Percentiles rank a stretch among this genome's conserved stretches.
phyloP scores from a whole-genome alignment of 805 yeast species.

The Torulaspora franciscae region DNA sequence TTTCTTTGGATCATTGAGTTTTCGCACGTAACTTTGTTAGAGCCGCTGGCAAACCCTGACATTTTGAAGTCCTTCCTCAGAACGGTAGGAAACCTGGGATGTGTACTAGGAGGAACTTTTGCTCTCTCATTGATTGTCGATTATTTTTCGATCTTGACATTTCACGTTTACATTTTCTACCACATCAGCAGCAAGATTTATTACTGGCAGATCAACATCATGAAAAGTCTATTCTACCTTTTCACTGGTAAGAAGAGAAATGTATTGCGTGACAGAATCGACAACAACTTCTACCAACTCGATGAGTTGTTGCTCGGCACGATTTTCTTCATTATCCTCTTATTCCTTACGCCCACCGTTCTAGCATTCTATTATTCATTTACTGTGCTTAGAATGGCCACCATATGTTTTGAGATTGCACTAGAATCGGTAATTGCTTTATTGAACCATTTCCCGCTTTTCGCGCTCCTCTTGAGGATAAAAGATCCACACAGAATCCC shows the following conservation, averaged over 20 bases:
- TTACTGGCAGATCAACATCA: conserved; percentile 62
- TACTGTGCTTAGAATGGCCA: conserved; percentile 51
- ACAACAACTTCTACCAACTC: conserved; percentile 73
- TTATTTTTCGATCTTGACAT: conserved; percentile 51
- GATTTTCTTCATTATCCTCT: conserved; percentile 70
- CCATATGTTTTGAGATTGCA: conserved; percentile 45
- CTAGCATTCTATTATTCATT: conserved; percentile 77
- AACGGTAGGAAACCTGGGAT: conserved; percentile 39
- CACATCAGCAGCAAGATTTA: conserved; percentile 74
- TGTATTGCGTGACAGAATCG: conserved; percentile 77
- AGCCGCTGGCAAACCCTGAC: conserved; percentile 19
- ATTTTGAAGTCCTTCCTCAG: conserved; percentile 31
- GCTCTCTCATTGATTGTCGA: conserved; percentile 65
- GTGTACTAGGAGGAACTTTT: conserved; percentile 62
- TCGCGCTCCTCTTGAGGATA: conserved; percentile 69
- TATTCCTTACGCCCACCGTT: conserved; percentile 81
- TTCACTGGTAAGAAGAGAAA: conserved; percentile 89
- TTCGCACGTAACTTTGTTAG: conserved; percentile 43
- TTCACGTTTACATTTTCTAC: conserved; percentile 75
- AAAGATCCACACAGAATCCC: conserved; percentile 73
- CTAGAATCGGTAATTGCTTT: conserved; percentile 58
- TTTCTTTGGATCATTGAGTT: conserved; percentile 78
- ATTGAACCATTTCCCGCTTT: conserved; percentile 81
- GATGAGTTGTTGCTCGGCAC: conserved; percentile 90
- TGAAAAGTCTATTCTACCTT: conserved; percentile 71